Evolutionary conservation across 2,329 filamentous ascomycete species (phyloP).

Genomic region (Aspergillus ruber): DNA sequence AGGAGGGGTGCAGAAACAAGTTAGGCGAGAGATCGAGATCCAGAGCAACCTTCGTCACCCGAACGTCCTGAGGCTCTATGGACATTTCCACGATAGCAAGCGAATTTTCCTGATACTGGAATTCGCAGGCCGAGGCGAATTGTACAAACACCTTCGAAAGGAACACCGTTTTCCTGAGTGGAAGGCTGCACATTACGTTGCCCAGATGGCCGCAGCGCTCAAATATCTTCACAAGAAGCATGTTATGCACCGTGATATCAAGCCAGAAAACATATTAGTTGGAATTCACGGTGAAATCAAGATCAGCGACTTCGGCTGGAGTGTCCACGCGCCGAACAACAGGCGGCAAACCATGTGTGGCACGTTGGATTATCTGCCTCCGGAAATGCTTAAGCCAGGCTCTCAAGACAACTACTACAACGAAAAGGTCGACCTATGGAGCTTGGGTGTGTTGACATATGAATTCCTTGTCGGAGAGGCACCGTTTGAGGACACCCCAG

Average conservation of each 20-base stretch:
- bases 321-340: constrained; percentile 93
- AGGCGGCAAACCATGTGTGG: constrained; percentile 92
- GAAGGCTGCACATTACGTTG: constrained; percentile 80
- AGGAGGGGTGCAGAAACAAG: constrained; percentile 78
- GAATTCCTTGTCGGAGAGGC: constrained; percentile 95
- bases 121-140: constrained; percentile 76
- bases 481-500: constrained; percentile 89
- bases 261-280: constrained; percentile 93
- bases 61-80: constrained; percentile 76
- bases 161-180: constrained; percentile 76
- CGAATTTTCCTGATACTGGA: constrained; percentile 82
- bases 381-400: constrained; percentile 89
- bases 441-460: constrained; percentile 87
- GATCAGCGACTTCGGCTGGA: constrained; percentile 97
- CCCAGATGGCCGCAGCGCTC: constrained; percentile 83
- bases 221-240: constrained; percentile 94
- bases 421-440: constrained; percentile 96
- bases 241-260: constrained; percentile 95
- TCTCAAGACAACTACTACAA: constrained; percentile 80
- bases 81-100: constrained; percentile 85
- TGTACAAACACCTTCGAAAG: constrained; percentile 78
- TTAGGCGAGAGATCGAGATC: constrained; percentile 82
- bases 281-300: constrained; percentile 98
- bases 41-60: constrained; percentile 81
- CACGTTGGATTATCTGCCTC: constrained; percentile 92